Evolutionary conservation across 2,329 filamentous ascomycete genomes (phyloP), one percentile per base, ranked within the genome.

Genomic region (Colletotrichum trifolii): DNA sequence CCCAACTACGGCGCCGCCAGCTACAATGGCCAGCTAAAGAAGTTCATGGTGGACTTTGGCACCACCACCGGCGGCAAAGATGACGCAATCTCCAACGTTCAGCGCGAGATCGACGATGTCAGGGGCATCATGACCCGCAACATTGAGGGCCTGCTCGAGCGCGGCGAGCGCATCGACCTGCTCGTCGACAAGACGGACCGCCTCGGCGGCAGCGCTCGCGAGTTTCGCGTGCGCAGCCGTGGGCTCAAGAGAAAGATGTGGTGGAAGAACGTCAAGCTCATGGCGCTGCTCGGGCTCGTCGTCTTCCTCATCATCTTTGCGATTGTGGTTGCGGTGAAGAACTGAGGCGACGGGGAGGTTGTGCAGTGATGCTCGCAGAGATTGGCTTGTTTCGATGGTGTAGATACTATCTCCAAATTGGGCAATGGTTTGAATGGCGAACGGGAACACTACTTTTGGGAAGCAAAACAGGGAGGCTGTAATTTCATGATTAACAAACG

Each of bases 261-360:
- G 96, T 98, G 95, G 95, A 98, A 98, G 89, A 98, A 99, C 77
- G 87, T 97, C 49, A 96, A 96, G 82, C 80, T 99, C 71, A 97
- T 98, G 94, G 90, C 87, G 7, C 78, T 99, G 71, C 74, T 94
- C 67, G 83, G 79, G 4, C 74, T 97, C 48, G 93, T 94, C 2
- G 79, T 96, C 34, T 74, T 83, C 48, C 74, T 89, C 67, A 86
- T 89, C 69, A 71, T 88, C 49, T 71, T 86, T 69, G 81, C 82
- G n/a, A 84, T 87, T 63, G 79, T 87, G 35, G 80, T 87, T 64
- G 80, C 83, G 3, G 73, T 83, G 58, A 87, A 85, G 78, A 84
- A 82, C 59, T 73, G 65, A 64, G 69, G 60, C n/a, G 64, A 10
- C 4, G 5, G 15, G 12, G 33, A 2, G 46, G 6, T 12, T 12